These are phyloP conservation scores for Pythium sukuiense DNA, from an alignment of 352 stramenopile genomes.

Conservation along the genomic window DNA sequence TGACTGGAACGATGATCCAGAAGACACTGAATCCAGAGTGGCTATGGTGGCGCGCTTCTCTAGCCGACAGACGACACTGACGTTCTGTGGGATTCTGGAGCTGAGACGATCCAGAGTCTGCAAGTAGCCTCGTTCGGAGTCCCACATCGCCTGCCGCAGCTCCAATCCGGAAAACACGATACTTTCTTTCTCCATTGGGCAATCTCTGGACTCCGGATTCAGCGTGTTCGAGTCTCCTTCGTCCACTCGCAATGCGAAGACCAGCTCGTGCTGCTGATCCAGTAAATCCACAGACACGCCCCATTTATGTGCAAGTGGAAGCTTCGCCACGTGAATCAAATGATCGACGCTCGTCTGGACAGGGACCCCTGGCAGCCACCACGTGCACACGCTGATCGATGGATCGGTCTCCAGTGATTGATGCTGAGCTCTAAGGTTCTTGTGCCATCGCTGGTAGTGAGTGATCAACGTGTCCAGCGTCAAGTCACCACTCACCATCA, in stretches of 20 bases:
- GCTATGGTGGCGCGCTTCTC: background rate
- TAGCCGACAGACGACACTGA: constrained; percentile 17
- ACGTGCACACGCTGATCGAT: background rate
- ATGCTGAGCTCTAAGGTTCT: constrained; percentile 7
- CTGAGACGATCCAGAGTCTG: constrained; percentile 19
- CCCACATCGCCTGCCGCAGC: constrained; percentile 35
- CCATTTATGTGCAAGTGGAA: background rate
- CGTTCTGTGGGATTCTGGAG: constrained; percentile 6
- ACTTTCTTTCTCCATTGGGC: background rate
- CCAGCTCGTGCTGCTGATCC: background rate
- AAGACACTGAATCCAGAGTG: background rate
- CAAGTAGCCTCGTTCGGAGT: constrained; percentile 26
- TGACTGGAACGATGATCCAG: background rate
- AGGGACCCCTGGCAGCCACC: constrained; percentile 23
- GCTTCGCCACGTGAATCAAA: constrained; percentile 12
- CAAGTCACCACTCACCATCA: constrained; percentile 2
- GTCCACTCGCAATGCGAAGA: constrained; percentile 7
- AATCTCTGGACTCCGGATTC: background rate
- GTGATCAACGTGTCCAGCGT: constrained; percentile 19
- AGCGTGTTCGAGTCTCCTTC: background rate
- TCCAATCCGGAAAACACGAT: constrained; percentile 35
- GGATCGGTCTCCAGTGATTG: background rate
- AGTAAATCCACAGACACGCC: background rate
- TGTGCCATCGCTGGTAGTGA: constrained; percentile 9
- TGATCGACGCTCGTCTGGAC: constrained; percentile 2